phyloP scores from a whole-genome alignment of 306 rosid species.

The Corylus avellana region DNA sequence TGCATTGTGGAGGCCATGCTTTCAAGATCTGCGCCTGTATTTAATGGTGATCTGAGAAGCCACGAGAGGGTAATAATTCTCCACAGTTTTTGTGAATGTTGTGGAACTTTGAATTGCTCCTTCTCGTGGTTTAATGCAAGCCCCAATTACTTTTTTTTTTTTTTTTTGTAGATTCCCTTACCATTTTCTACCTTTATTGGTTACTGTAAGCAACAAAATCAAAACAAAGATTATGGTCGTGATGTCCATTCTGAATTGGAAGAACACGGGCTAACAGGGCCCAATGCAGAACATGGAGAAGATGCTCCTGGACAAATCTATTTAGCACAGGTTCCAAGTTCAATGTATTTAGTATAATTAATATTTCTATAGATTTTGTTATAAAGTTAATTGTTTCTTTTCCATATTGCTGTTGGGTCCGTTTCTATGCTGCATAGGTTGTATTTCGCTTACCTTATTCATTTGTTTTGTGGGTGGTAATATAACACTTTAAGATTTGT shows the following conservation, averaged over 20 bases:
- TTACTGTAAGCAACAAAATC: conserved; percentile 59
- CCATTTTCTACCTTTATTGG: conserved; percentile 72
- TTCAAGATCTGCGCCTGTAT: conserved; percentile 68
- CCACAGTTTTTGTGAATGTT: not conserved
- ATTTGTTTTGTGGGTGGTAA: conserved; percentile 9
- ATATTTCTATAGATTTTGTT: conserved; percentile 21
- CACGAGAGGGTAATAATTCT: conserved; percentile 70
- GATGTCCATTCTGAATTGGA: conserved; percentile 29
- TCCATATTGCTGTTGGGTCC: conserved; percentile 4
- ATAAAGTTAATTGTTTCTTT: conserved; percentile 11
- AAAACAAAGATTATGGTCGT: conserved; percentile 29
- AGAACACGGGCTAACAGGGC: conserved; percentile 20
- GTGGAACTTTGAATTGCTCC: conserved; percentile 7
- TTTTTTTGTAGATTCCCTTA: conserved; percentile 60
- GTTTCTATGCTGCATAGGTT: not conserved
- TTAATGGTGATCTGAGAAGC: conserved; percentile 89
- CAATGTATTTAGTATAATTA: conserved; percentile 14
- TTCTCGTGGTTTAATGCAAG: conserved; percentile 6
- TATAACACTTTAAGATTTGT: conserved; percentile 15
- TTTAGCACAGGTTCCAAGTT: conserved; percentile 83
- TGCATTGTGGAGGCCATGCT: conserved; percentile 87
- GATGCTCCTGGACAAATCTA: conserved; percentile 64
- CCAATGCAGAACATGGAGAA: conserved; percentile 41
- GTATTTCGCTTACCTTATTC: not conserved
- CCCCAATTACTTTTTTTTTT: conserved; percentile 8